These are phyloP conservation scores for Ogataea minuta DNA, from an alignment of 805 yeast species.

Conservation along the genomic window DNA sequence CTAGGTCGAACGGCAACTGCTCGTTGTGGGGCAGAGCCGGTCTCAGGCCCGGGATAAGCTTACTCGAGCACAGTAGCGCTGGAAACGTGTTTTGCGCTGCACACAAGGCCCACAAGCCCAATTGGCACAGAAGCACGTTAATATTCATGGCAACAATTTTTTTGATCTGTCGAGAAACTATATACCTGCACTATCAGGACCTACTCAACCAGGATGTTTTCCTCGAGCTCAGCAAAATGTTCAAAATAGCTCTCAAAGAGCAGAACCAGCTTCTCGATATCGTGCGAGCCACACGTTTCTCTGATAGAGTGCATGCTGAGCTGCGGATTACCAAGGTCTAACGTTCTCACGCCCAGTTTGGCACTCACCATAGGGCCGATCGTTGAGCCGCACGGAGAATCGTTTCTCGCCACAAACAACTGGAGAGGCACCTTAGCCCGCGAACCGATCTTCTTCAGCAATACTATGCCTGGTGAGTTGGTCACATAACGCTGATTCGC, in stretches of 20 bases:
- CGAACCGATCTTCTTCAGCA: slow-evolving; percentile 71
- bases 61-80: slow-evolving; percentile 28
- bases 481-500: slow-evolving; percentile 97
- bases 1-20: slow-evolving; percentile 30
- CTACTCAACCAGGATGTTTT: slow-evolving; percentile 40
- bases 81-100: slow-evolving; percentile 23
- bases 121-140: background rate
- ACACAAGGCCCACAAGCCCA: slow-evolving; percentile 3
- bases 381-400: slow-evolving; percentile 93
- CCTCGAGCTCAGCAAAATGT: slow-evolving; percentile 40
- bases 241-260: slow-evolving; percentile 65
- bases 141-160: slow-evolving; percentile 1
- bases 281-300: slow-evolving; percentile 84
- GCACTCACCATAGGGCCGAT: slow-evolving; percentile 93
- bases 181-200: background rate
- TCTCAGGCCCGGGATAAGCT: slow-evolving; percentile 30
- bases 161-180: background rate
- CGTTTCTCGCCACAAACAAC: slow-evolving; percentile 88
- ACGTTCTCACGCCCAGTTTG: slow-evolving; percentile 79
- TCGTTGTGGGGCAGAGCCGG: slow-evolving; percentile 30
- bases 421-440: slow-evolving; percentile 77
- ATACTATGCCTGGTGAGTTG: slow-evolving; percentile 82
- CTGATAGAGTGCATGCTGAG: slow-evolving; percentile 91
- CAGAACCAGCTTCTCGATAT: slow-evolving; percentile 58
- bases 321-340: slow-evolving; percentile 91